Percentiles rank a stretch among this genome's conserved stretches.
Evolutionary conservation across 495 filamentous ascomycete genomes (phyloP).

Genomic region (Talaromyces liani): DNA sequence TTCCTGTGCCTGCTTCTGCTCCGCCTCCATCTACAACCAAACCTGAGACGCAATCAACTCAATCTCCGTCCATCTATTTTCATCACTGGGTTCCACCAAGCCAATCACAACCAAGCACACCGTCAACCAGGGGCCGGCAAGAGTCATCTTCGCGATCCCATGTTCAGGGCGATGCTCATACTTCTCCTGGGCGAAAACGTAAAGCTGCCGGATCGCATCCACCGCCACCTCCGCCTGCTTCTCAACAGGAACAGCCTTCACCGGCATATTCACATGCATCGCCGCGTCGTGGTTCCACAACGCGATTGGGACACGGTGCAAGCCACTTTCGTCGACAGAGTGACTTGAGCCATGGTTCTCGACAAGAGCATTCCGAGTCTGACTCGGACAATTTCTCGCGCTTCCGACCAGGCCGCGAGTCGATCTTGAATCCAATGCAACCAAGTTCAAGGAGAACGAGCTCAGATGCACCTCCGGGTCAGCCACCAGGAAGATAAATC

Average conservation of each 20-base stretch:
- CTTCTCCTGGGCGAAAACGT: constrained; percentile 34
- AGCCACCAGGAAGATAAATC: not conserved
- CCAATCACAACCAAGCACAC: constrained; percentile 23
- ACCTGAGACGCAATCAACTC: constrained; percentile 42
- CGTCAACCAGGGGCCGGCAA: constrained; percentile 22
- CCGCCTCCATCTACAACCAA: constrained; percentile 36
- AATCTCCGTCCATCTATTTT: constrained; percentile 72
- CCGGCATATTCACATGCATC: not conserved
- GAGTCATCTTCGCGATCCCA: constrained; percentile 20
- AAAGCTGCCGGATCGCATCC: constrained; percentile 33
- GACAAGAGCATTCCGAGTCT: constrained; percentile 3
- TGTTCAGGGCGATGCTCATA: constrained; percentile 27
- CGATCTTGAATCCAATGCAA: not conserved
- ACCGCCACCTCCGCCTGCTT: constrained; percentile 27
- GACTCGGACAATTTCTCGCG: not conserved
- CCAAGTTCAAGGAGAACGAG: not conserved
- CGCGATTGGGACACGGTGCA: not conserved
- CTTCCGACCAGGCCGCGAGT: not conserved
- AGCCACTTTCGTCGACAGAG: constrained; percentile 8
- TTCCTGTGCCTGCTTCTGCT: constrained; percentile 37
- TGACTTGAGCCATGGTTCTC: not conserved
- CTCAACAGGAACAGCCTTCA: constrained; percentile 6
- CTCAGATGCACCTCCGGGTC: not conserved
- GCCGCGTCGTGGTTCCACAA: not conserved
- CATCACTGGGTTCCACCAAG: constrained; percentile 86